Evolutionary conservation across 441 rosid species (phyloP), one percentile per base, ranked within the genome.

Genomic region (Aleurites moluccanus): DNA sequence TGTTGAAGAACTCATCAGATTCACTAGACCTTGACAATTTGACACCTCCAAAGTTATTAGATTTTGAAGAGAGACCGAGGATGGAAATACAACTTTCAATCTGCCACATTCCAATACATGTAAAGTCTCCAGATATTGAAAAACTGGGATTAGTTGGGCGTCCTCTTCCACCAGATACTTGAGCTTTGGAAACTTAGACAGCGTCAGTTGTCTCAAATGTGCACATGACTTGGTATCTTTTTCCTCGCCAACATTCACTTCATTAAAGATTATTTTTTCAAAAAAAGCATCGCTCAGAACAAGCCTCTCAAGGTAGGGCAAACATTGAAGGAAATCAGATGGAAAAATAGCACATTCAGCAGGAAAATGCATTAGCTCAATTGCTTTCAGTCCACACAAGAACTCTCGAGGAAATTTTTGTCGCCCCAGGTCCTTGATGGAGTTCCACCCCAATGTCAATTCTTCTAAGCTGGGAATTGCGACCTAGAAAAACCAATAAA

Each of bases 171-270:
- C 59, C 30, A 60, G 28, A 35, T 63, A 50, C 67, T 33, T 67
- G 59, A 81, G 71, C 30, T 64, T 52, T 25, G 67, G 62, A 15
- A 81, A 73, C 6, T 67, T 62, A 30, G 64, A 74, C 44, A 77
- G 33, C 67, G 42, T 75, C 40, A 77, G 35, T 4, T 44, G 40
- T 33, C n/a, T 47, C 20, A 67, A 59, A 8, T 60, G 20, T 11
- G 49, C 33, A 30, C 40, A 9, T 13, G 20, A 1, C 47, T 27
- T 47, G 23, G 1, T 10, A 11, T n/a, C 21, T 2, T 42, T 33
- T 42, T 56, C 27, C 35, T 16, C 55, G 11, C 16, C 35, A 50
- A 2, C 35, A 3, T 5, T 47, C 52, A 23, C 33, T 21, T 73
- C 70, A 13, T 25, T 3, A 3, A 25, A 2, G 49, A 45, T 7